Base-by-base conservation (phyloP, 1,139 yeast species). In the Blastobotrys capitulatus region DNA sequence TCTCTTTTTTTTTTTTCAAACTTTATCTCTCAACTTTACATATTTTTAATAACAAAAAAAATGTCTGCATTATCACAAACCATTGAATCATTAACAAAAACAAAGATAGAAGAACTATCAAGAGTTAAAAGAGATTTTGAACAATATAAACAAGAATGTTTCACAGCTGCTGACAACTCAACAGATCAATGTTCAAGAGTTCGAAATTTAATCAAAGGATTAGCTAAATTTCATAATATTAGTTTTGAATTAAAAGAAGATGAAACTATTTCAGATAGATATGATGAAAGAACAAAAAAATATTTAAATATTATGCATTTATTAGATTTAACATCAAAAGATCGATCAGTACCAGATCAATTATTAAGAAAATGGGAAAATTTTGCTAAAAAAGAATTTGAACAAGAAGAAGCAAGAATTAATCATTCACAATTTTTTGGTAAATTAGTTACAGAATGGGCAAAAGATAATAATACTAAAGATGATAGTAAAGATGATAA, bases 401-500 rank as follows among this genome's bases (percentile, higher is more conserved):
- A 50, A n/a, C 22, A 32, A 22, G 51, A 43, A 15, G 31, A 39
- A 2, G 40, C 39, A 27, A 51, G 48, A 22, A 47, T 54, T 48
- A 36, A 48, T 31, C 54, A 52, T 38, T 51, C 59, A 12, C 37
- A 42, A 26, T 50, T 56, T 18, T 46, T 54, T 25, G 54, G 49
- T 27, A 36, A 50, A n/a, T 39, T 54, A 25, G 45, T 54, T n/a
- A 36, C 42, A 22, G 58, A 56, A 29, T 50, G 51, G 38, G 50
- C 47, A 26, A 35, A 42, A 12, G 48, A 48, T 6, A 20, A 36
- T n/a, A 19, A 37, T 18, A 36, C 43, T n/a, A n/a, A n/a, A n/a
- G n/a, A n/a, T n/a, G n/a, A n/a, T n/a, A n/a, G n/a, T n/a, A n/a
- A n/a, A n/a, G n/a, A n/a, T n/a, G n/a, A n/a, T n/a, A n/a, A n/a